Evolutionary conservation across 75 land plant genomes (phyloP).

Genomic region (Azolla pinnata): DNA sequence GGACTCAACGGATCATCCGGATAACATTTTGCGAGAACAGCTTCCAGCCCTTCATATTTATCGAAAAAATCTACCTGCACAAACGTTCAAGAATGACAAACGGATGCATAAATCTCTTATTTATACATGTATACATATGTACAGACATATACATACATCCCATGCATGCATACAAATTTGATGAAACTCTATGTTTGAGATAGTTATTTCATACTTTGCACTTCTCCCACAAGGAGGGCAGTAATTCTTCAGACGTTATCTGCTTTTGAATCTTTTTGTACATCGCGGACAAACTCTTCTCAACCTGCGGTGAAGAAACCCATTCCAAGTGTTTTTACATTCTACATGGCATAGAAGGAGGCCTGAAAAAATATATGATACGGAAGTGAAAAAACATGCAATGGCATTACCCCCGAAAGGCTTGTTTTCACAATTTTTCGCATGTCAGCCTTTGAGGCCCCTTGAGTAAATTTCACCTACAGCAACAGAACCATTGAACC

Average conservation of each 20-base stretch:
- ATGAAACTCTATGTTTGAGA: neutral
- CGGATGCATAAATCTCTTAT: too few relatives aligned
- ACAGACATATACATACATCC: too few relatives aligned
- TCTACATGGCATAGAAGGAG: too few relatives aligned
- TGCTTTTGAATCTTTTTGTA: slow-evolving; percentile 81
- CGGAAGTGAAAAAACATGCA: neutral
- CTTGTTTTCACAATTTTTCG: slow-evolving; percentile 56
- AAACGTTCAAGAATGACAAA: neutral
- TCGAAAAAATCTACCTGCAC: slow-evolving; percentile 90
- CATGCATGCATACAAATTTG: neutral
- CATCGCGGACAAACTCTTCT: slow-evolving; percentile 70
- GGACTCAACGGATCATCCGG: slow-evolving; percentile 55
- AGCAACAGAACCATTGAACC: too few relatives aligned
- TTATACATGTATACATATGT: too few relatives aligned
- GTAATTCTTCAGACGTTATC: slow-evolving; percentile 84
- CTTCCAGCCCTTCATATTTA: slow-evolving; percentile 81
- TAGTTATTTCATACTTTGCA: slow-evolving; percentile 61
- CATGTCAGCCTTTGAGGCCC: slow-evolving; percentile 69
- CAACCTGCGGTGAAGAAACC: slow-evolving; percentile 51
- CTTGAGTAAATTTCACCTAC: too few relatives aligned
- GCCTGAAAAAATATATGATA: too few relatives aligned
- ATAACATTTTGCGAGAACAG: slow-evolving; percentile 66
- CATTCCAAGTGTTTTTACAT: too few relatives aligned
- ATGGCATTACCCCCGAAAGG: neutral
- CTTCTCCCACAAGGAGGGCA: slow-evolving; percentile 96